phyloP scores from a whole-genome alignment of 2,329 filamentous ascomycete species.

The Aspergillus sp. region DNA sequence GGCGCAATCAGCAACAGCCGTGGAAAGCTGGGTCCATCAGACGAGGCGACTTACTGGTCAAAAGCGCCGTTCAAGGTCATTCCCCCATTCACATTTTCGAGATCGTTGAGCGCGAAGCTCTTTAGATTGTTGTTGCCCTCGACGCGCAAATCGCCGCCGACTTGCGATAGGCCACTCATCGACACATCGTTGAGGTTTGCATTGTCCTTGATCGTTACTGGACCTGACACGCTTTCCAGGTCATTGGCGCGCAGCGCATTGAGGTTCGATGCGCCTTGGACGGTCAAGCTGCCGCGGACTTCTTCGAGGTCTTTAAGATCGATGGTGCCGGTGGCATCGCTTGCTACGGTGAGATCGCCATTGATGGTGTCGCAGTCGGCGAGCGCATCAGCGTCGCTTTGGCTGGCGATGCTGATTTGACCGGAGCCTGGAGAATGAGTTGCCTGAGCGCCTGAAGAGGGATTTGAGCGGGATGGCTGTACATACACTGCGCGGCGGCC shows the following conservation, averaged over 20 bases:
- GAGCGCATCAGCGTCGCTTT: slow-evolving; percentile 29
- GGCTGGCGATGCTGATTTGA: slow-evolving; percentile 42
- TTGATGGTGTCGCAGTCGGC: slow-evolving; percentile 39
- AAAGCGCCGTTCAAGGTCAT: slow-evolving; percentile 23
- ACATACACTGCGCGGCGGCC: background rate
- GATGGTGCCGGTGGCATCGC: slow-evolving; percentile 37
- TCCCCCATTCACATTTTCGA: slow-evolving; percentile 23
- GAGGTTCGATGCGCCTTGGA: slow-evolving; percentile 15
- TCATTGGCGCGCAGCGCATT: slow-evolving; percentile 16
- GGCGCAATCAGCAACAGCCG: background rate
- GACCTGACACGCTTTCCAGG: slow-evolving; percentile 19
- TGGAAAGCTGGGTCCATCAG: background rate
- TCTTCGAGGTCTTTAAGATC: slow-evolving; percentile 38
- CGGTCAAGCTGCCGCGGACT: slow-evolving; percentile 22
- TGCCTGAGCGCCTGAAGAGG: background rate
- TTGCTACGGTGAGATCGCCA: slow-evolving; percentile 38
- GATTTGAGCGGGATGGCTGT: background rate
- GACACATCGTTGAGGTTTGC: slow-evolving; percentile 17
- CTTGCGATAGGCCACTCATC: slow-evolving; percentile 14
- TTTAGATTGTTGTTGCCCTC: slow-evolving; percentile 20
- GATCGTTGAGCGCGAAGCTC: slow-evolving; percentile 16
- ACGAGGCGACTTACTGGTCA: slow-evolving; percentile 14
- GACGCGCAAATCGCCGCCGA: slow-evolving; percentile 19
- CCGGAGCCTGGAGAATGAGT: slow-evolving; percentile 32
- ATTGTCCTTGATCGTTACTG: slow-evolving; percentile 18